Conservation (phyloP, 257 asterid genomes). For the Cynanchum wilfordii region DNA sequence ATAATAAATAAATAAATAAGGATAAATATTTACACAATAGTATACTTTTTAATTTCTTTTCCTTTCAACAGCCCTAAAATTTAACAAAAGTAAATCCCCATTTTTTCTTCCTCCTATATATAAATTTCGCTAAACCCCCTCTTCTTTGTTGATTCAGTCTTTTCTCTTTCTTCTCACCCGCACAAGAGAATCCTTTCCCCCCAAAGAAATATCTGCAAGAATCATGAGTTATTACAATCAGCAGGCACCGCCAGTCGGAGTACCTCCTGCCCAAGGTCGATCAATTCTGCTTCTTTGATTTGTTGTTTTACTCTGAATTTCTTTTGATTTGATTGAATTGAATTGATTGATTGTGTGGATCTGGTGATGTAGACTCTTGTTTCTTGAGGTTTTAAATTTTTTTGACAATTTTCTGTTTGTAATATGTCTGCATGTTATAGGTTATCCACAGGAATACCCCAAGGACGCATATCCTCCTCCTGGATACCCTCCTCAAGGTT, state of each 20-base stretch:
- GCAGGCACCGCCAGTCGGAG: conserved; percentile 27
- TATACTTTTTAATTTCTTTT: neutral
- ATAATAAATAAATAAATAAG: too few relatives aligned
- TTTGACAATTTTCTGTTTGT: neutral
- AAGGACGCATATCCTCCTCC: conserved; percentile 42
- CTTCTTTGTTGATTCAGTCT: neutral
- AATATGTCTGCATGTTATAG: conserved; percentile 13
- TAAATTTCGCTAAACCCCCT: neutral
- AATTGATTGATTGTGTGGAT: conserved; percentile 11
- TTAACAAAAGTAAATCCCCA: neutral
- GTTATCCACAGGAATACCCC: conserved; percentile 40
- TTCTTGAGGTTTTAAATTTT: neutral
- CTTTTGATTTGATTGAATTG: neutral
- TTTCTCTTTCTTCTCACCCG: neutral
- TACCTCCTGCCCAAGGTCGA: conserved; percentile 25
- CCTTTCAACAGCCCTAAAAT: neutral
- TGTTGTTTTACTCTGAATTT: neutral
- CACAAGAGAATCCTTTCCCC: too few relatives aligned
- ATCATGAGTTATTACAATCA: conserved; percentile 38
- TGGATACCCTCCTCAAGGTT: conserved; percentile 46
- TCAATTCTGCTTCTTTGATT: neutral
- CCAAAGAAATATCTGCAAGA: neutral
- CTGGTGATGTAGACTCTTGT: neutral
- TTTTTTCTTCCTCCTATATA: neutral
- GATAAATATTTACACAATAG: too few relatives aligned